Evolutionary conservation across 2,329 filamentous ascomycete species (phyloP).

Genomic region (Hypoxylon sp.): DNA sequence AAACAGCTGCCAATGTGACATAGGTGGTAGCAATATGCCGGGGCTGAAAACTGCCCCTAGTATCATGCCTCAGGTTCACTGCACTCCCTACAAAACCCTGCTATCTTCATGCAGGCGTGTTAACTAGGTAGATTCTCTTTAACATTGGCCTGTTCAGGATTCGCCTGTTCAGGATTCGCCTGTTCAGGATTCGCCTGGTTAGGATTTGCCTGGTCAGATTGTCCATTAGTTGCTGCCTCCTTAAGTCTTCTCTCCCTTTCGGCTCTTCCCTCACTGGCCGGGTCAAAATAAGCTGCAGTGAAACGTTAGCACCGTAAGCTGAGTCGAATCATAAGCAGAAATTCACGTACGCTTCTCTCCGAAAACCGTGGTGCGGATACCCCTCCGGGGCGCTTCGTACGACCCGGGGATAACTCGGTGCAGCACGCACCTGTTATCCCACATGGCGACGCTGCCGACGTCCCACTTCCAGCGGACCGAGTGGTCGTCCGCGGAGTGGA

Average conservation of each 20-base stretch:
- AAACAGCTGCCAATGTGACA: not conserved
- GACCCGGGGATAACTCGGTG: constrained; percentile 58
- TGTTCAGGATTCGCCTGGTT: constrained; percentile 7
- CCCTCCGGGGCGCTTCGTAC: constrained; percentile 53
- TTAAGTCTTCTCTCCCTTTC: constrained; percentile 45
- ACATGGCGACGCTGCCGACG: constrained; percentile 62
- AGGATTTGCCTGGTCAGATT: not conserved
- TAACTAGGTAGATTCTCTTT: constrained; percentile 17
- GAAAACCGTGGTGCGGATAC: constrained; percentile 58
- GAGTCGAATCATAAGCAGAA: not conserved
- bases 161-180: constrained; percentile 6
- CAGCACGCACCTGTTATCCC: constrained; percentile 60
- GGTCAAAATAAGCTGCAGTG: constrained; percentile 50
- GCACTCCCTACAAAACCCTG: not conserved
- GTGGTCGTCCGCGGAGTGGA: constrained; percentile 63
- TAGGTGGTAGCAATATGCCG: not conserved
- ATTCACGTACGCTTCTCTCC: constrained; percentile 57
- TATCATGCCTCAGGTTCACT: not conserved
- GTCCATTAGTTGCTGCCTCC: constrained; percentile 25
- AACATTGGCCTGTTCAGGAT: not conserved
- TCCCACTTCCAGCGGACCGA: constrained; percentile 63
- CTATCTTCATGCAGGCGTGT: constrained; percentile 23
- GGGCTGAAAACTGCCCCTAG: not conserved
- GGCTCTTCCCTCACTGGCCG: constrained; percentile 48
- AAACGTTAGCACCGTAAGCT: not conserved